phyloP scores from a whole-genome alignment of 148 eudicot genomes.

The Rheum nobile region DNA sequence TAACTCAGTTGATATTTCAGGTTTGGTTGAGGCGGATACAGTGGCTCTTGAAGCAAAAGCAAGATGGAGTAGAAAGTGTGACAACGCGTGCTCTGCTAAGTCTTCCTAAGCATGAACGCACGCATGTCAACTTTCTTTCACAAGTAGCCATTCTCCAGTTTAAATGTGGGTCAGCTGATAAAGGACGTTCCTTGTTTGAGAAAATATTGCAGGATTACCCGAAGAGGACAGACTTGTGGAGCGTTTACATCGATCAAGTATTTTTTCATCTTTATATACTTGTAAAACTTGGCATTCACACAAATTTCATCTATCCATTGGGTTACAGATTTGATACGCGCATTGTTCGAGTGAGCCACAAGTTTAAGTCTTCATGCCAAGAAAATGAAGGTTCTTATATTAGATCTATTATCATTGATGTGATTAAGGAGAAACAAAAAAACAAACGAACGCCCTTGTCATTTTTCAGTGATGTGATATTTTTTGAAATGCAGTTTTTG shows the following conservation, averaged over 20 bases:
- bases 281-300: background rate
- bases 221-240: conserved; percentile 76
- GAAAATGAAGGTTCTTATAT: conserved; percentile 67
- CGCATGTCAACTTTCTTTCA: conserved; percentile 54
- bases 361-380: conserved; percentile 80
- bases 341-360: conserved; percentile 69
- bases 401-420: background rate
- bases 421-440: no score
- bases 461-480: background rate
- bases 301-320: no score
- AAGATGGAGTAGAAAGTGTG: conserved; percentile 48
- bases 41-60: conserved; percentile 45
- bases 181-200: conserved; percentile 75
- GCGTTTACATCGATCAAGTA: conserved; percentile 86
- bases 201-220: conserved; percentile 60
- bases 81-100: conserved; percentile 60
- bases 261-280: no score
- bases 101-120: conserved; percentile 59
- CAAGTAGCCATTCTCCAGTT: conserved; percentile 65
- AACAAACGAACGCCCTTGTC: no score
- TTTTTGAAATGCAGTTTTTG: conserved; percentile 43
- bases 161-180: conserved; percentile 62
- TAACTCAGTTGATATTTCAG: conserved; percentile 21
- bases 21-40: conserved; percentile 80
- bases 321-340: conserved; percentile 62